Conservation (phyloP, 2,329 filamentous ascomycete species). For the Coniochaeta sp. region DNA sequence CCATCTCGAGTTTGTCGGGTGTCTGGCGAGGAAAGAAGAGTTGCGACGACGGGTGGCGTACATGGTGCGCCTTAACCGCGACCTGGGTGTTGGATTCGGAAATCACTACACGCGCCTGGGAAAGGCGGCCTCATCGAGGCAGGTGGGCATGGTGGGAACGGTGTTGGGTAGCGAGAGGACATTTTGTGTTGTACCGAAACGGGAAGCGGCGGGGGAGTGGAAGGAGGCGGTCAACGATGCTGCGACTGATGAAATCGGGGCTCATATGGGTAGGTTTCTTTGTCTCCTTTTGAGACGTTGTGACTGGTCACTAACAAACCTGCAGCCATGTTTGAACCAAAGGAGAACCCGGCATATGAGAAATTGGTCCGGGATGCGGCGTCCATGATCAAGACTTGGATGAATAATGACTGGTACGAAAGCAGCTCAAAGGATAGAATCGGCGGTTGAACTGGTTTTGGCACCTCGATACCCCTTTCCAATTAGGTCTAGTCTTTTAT, state of each 20-base stretch:
- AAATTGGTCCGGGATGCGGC: constrained; percentile 58
- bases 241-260: constrained; percentile 68
- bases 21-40: constrained; percentile 76
- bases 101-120: constrained; percentile 87
- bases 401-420: constrained; percentile 59
- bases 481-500: background rate
- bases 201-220: constrained; percentile 49
- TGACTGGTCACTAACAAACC: constrained; percentile 6
- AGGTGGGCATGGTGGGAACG: constrained; percentile 42
- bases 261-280: constrained; percentile 60
- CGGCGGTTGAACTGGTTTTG: background rate
- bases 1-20: constrained; percentile 90
- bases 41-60: constrained; percentile 64
- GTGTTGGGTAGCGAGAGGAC: constrained; percentile 68
- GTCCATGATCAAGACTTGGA: constrained; percentile 58
- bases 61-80: constrained; percentile 55
- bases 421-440: constrained; percentile 31
- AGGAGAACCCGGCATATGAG: constrained; percentile 66
- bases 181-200: constrained; percentile 75
- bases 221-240: constrained; percentile 68
- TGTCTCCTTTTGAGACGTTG: background rate
- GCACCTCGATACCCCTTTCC: background rate
- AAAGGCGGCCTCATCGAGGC: constrained; percentile 49
- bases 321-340: constrained; percentile 63
- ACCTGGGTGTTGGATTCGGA: constrained; percentile 67